Evolutionary conservation across 1,284 basidiomycete genomes (phyloP), one percentile per base, ranked within the genome.

Genomic region (Trichosporon faecale): DNA sequence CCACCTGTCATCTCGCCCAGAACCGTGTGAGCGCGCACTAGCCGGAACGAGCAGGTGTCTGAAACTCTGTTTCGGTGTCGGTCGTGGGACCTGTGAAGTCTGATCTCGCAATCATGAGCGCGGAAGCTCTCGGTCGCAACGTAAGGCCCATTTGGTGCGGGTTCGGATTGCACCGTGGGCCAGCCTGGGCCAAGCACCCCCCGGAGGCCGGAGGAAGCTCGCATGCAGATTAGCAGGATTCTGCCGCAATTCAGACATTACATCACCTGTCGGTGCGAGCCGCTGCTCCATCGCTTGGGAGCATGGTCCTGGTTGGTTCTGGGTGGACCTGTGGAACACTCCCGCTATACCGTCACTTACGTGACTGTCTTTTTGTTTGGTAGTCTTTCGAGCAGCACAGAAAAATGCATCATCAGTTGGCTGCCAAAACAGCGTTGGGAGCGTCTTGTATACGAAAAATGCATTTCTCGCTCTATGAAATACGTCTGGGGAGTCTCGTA

Each of bases 351-450:
- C 49, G 49, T 52, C 49, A 52, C 49, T 52, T 52, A 52, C 49
- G 49, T 52, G 49, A 52, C 49, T 52, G 49, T 52, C 49, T 52
- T 52, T 52, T 52, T 52, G 49, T 52, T 52, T 52, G 49, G 49
- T 52, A n/a, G n/a, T n/a, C n/a, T n/a, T n/a, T n/a, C n/a, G n/a
- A n/a, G n/a, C n/a, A n/a, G n/a, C n/a, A n/a, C n/a, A n/a, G n/a
- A n/a, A n/a, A n/a, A n/a, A n/a, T n/a, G n/a, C n/a, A n/a, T n/a
- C n/a, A n/a, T n/a, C n/a, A n/a, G n/a, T n/a, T n/a, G n/a, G n/a
- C n/a, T n/a, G n/a, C n/a, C n/a, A n/a, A 44, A 44, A 44, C 14
- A 2, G 40, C 40, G 40, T 44, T 18, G 16, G 11, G 40, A 44
- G 37, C 40, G 40, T 44, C 7, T 16, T 44, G 40, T 44, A 44